phyloP scores from a whole-genome alignment of 2,329 filamentous ascomycete genomes.

The Leptographium galeiforme region DNA sequence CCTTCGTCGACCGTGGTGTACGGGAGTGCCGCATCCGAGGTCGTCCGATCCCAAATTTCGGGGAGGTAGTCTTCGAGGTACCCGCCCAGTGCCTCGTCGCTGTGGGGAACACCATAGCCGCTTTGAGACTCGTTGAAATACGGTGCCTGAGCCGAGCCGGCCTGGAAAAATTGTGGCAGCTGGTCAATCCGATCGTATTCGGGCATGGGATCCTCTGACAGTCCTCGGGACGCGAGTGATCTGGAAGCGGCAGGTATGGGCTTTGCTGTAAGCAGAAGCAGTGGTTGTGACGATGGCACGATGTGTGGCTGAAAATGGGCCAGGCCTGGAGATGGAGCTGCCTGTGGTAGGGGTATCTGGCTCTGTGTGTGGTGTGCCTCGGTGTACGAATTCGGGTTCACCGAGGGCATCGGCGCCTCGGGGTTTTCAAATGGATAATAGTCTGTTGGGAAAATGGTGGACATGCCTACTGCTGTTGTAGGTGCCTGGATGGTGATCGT shows the following conservation, averaged over 20 bases:
- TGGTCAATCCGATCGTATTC: not conserved
- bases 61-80: conserved; percentile 25
- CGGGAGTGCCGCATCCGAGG: not conserved
- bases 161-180: not conserved
- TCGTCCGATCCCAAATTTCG: conserved; percentile 21
- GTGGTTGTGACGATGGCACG: not conserved
- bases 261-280: not conserved
- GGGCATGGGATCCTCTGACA: not conserved
- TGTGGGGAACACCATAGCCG: conserved; percentile 11
- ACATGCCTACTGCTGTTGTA: conserved; percentile 22
- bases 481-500: conserved; percentile 25
- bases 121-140: not conserved
- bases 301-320: not conserved
- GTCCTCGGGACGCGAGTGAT: not conserved
- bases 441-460: not conserved
- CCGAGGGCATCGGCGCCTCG: conserved; percentile 23
- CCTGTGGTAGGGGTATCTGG: too few species aligned
- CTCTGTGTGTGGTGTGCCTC: conserved; percentile 30
- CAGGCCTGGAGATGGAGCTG: not conserved
- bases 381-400: conserved; percentile 30
- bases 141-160: conserved; percentile 6
- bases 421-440: conserved; percentile 30
- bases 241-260: not conserved
- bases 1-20: too few species aligned
- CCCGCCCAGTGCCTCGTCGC: conserved; percentile 11